Evolutionary conservation across 257 asterid genomes (phyloP).

Genomic region (Nicotiana noctiflora): DNA sequence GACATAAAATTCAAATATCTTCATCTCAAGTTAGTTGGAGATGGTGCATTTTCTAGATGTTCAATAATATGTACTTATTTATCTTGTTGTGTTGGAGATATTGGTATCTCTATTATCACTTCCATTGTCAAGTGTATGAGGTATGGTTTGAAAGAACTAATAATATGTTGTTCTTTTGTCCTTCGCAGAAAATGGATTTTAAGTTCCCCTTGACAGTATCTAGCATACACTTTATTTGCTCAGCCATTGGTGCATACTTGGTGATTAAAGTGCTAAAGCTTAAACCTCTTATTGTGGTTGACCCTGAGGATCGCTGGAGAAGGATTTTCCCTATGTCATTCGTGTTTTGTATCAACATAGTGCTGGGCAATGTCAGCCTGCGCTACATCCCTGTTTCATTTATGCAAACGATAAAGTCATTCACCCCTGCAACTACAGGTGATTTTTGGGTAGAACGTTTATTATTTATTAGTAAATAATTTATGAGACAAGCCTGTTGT

Average conservation of each 20-base stretch:
- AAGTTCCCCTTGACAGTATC: slow-evolving; percentile 48
- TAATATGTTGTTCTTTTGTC: not conserved
- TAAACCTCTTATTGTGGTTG: slow-evolving; percentile 37
- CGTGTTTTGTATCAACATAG: slow-evolving; percentile 47
- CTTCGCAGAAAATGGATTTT: slow-evolving; percentile 35
- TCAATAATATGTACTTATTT: not conserved
- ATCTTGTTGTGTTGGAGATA: not conserved
- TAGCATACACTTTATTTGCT: slow-evolving; percentile 39
- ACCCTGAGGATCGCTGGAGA: slow-evolving; percentile 46
- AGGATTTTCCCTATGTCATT: slow-evolving; percentile 49
- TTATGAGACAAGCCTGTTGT: not conserved
- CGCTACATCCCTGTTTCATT: slow-evolving; percentile 47
- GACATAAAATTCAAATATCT: not conserved
- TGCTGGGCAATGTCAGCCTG: slow-evolving; percentile 41
- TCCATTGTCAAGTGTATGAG: not conserved
- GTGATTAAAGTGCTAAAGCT: slow-evolving; percentile 38
- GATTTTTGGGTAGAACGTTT: not conserved
- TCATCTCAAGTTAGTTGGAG: slow-evolving; percentile 6
- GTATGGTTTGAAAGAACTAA: not conserved
- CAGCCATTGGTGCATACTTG: slow-evolving; percentile 37
- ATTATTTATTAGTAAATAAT: not conserved
- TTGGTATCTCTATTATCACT: not conserved
- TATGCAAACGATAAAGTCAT: slow-evolving; percentile 49
- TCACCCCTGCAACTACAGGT: slow-evolving; percentile 55
- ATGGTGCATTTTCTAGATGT: not conserved